These are phyloP conservation scores for Hsuehochloa calcarea DNA, from an alignment of 176 grass and related monocot species.

Conservation along the genomic window DNA sequence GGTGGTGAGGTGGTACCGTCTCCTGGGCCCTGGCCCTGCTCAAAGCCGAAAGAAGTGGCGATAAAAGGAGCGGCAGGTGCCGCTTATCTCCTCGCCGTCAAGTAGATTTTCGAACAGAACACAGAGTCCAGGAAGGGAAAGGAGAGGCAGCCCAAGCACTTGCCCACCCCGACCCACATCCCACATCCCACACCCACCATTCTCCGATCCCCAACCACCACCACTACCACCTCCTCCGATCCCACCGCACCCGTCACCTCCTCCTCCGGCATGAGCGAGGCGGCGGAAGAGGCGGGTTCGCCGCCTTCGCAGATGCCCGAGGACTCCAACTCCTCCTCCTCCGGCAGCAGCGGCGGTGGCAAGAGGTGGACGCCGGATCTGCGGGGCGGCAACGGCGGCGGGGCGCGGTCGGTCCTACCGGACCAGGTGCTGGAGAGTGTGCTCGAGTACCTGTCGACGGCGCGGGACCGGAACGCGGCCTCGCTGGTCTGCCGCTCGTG, in stretches of 20 bases:
- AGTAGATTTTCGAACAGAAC: background rate
- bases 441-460: constrained; percentile 48
- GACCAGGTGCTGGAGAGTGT: constrained; percentile 67
- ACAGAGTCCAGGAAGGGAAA: background rate
- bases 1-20: background rate
- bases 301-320: constrained; percentile 31
- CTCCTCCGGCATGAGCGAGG: constrained; percentile 23
- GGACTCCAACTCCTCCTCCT: constrained; percentile 8
- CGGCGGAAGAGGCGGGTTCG: constrained; percentile 11
- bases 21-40: background rate
- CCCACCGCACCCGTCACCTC: background rate
- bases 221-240: background rate
- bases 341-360: background rate
- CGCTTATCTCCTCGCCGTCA: background rate
- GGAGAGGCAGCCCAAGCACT: background rate
- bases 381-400: background rate
- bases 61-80: constrained; percentile 5
- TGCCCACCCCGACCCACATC: too few species aligned
- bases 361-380: constrained; percentile 27
- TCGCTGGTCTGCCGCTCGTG: constrained; percentile 60
- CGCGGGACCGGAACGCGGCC: constrained; percentile 52
- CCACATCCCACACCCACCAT: background rate
- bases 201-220: constrained; percentile 16
- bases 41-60: background rate
- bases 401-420: background rate